Evolutionary conservation across 1,284 basidiomycete species (phyloP).

Genomic region (Chalciporus piperatoides): DNA sequence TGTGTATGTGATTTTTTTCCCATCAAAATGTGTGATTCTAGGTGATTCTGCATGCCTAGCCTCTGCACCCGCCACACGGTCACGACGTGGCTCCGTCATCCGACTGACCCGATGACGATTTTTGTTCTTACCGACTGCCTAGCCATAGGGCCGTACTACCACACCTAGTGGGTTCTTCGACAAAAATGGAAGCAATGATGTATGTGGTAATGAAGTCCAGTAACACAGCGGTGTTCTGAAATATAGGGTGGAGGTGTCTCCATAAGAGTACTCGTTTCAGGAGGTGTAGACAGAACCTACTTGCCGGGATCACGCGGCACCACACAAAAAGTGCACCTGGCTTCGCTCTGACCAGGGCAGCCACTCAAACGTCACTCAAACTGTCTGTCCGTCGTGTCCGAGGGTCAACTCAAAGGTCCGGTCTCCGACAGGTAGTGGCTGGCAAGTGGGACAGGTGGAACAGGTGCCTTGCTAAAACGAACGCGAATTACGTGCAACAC

Average conservation of each 20-base stretch:
- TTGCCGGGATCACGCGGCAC: constrained; percentile 29
- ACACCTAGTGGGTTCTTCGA: not conserved
- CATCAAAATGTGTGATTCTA: constrained; percentile 7
- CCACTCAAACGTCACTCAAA: not conserved
- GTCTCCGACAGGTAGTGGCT: constrained; percentile 8
- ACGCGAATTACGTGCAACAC: constrained; percentile 9
- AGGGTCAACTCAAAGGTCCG: constrained; percentile 9
- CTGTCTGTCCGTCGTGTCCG: constrained; percentile 6
- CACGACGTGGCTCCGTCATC: constrained; percentile 13
- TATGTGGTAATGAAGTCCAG: constrained; percentile 7
- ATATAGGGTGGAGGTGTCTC: constrained; percentile 16
- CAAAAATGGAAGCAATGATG: constrained; percentile 24
- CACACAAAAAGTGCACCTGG: constrained; percentile 1
- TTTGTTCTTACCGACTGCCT: constrained; percentile 12
- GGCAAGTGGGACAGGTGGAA: not conserved
- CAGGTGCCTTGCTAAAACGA: constrained; percentile 10
- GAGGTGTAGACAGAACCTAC: constrained; percentile 19
- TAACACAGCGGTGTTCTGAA: constrained; percentile 15
- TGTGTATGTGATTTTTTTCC: constrained; percentile 16
- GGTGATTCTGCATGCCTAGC: not conserved
- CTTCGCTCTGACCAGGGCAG: not conserved
- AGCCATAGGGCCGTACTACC: not conserved
- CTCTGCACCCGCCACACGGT: constrained; percentile 5
- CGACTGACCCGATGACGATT: constrained; percentile 16
- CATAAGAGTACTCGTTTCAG: constrained; percentile 31